Percentiles rank a stretch among this genome's conserved stretches.
phyloP scores from a whole-genome alignment of 2,329 filamentous ascomycete species.

The Cercospora berteroae region DNA sequence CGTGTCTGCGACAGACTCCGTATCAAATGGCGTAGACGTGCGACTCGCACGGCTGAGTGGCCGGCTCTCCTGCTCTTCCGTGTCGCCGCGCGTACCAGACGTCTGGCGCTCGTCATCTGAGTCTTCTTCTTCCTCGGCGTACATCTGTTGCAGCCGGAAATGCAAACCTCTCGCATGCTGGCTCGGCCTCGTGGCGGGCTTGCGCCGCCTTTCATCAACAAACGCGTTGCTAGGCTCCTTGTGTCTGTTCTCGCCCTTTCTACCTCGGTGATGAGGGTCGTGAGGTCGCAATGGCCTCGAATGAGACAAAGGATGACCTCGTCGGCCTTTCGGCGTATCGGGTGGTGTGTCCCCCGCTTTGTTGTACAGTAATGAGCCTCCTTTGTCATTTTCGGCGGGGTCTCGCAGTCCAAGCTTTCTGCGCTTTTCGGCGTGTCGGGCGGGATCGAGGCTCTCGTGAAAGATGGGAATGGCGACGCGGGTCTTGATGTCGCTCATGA shows the following conservation, averaged over 20 bases:
- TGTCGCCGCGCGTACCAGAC: constrained; percentile 65
- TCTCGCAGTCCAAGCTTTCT: constrained; percentile 75
- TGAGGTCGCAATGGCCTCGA: constrained; percentile 46
- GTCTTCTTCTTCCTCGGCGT: constrained; percentile 74
- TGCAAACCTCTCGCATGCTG: constrained; percentile 71
- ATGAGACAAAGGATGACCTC: constrained; percentile 37
- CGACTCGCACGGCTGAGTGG: constrained; percentile 69
- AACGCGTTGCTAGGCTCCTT: constrained; percentile 47
- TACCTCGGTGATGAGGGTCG: constrained; percentile 44
- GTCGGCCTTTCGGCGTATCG: constrained; percentile 59
- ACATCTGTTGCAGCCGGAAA: constrained; percentile 70
- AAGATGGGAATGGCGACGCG: constrained; percentile 80
- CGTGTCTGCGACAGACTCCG: constrained; percentile 45
- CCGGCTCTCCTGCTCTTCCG: constrained; percentile 80
- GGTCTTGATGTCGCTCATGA: constrained; percentile 84
- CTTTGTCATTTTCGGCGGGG: constrained; percentile 57
- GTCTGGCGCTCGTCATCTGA: constrained; percentile 73
- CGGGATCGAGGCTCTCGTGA: constrained; percentile 77
- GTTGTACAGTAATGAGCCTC: constrained; percentile 44
- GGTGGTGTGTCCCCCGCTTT: constrained; percentile 61
- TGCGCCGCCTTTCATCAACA: constrained; percentile 59
- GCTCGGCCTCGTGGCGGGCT: constrained; percentile 56
- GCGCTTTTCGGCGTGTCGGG: constrained; percentile 74
- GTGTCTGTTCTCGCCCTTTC: constrained; percentile 36
- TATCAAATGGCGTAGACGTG: constrained; percentile 53